Percentiles rank a stretch among this genome's conserved stretches.
Conservation (phyloP, 768 basidiomycete genomes). For the Mycena leptocephala region DNA sequence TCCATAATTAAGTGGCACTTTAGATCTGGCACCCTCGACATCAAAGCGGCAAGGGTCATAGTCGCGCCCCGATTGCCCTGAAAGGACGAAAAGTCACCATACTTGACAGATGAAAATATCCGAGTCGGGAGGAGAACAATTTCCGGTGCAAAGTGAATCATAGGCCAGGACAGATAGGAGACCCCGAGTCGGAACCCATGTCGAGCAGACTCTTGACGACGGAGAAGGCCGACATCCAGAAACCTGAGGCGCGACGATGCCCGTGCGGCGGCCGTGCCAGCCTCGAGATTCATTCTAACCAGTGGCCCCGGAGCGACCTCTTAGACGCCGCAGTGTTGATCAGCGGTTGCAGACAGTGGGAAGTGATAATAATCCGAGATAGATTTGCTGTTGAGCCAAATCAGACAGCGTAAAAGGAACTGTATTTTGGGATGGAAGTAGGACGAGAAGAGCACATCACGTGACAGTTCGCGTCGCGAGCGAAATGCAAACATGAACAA, state of each 20-base stretch:
- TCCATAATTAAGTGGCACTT: neutral
- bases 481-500: neutral
- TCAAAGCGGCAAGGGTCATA: neutral
- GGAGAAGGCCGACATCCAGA: too few species aligned
- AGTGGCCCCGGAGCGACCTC: too few species aligned
- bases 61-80: neutral
- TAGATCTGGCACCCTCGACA: neutral
- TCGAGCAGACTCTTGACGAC: too few species aligned
- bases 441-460: neutral
- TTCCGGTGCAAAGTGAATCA: neutral
- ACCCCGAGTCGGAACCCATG: too few species aligned
- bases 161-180: neutral
- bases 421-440: neutral
- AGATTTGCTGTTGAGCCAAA: neutral
- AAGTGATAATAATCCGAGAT: neutral
- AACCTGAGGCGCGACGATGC: too few species aligned
- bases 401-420: neutral
- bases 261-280: neutral
- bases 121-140: neutral
- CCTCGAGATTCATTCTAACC: neutral
- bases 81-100: neutral
- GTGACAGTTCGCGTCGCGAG: neutral
- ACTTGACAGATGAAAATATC: neutral
- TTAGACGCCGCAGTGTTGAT: neutral
- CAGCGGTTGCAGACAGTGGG: neutral